Evolutionary conservation across 441 rosid genomes (phyloP).

Genomic region (Arabidopsis hybrid): DNA sequence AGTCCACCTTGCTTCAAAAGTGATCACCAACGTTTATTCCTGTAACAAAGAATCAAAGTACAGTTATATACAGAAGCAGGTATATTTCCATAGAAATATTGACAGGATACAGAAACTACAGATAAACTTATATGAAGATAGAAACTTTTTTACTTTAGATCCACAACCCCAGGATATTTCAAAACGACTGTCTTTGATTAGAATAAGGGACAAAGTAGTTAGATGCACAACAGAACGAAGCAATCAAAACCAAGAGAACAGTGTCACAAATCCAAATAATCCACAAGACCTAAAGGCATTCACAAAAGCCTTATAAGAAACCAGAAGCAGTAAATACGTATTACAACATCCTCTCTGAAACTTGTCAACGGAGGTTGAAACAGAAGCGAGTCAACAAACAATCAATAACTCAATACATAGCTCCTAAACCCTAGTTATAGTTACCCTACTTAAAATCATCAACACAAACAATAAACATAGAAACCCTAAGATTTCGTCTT

Average conservation of each 20-base stretch:
- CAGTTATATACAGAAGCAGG: not conserved
- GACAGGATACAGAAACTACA: not conserved
- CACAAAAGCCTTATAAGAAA: not conserved
- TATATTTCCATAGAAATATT: not conserved
- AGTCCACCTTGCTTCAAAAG: not conserved
- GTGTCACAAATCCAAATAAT: not conserved
- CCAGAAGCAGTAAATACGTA: not conserved
- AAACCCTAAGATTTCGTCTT: constrained; percentile 3
- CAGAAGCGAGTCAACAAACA: constrained; percentile 6
- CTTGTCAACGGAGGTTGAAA: not conserved
- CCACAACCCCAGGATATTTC: not conserved
- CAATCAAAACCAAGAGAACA: constrained; percentile 10
- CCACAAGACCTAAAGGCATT: not conserved
- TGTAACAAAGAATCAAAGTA: constrained; percentile 22
- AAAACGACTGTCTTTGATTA: not conserved
- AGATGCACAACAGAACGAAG: constrained; percentile 8
- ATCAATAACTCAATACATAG: not conserved
- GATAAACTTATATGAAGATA: not conserved
- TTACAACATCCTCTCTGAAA: not conserved
- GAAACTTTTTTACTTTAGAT: not conserved
- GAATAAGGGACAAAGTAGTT: not conserved
- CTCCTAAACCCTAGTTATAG: constrained; percentile 27
- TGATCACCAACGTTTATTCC: constrained; percentile 5
- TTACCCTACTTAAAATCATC: constrained; percentile 5
- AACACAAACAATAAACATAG: not conserved